Conservation (phyloP, 306 rosid species). For the Prunus persica region Prunus_persica_NCBIv2 NC_034012.1:14074001-14074500, state of each 20-base stretch:
- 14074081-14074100: conserved; percentile 66
- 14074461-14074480: too few relatives aligned
- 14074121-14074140: conserved; percentile 94
- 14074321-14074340: conserved; percentile 63
- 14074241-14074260: conserved; percentile 78
- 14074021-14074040: conserved; percentile 84
- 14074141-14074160: conserved; percentile 68
- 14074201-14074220: conserved; percentile 84
- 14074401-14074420: too few relatives aligned
- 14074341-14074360: conserved; percentile 58
- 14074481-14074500: too few relatives aligned
- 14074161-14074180: conserved; percentile 73
- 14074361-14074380: too few relatives aligned
- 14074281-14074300: conserved; percentile 81
- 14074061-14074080: conserved; percentile 53
- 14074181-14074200: conserved; percentile 63
- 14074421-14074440: too few relatives aligned
- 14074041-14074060: conserved; percentile 69
- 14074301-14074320: conserved; percentile 93
- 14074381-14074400: too few relatives aligned
- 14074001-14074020: conserved; percentile 84
- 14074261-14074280: conserved; percentile 78
- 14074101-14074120: conserved; percentile 74
- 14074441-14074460: too few relatives aligned
- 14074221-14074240: conserved; percentile 91